Evolutionary conservation across 2,329 filamentous ascomycete genomes (phyloP).

Genomic region (Incumbomyces delicatus): DNA sequence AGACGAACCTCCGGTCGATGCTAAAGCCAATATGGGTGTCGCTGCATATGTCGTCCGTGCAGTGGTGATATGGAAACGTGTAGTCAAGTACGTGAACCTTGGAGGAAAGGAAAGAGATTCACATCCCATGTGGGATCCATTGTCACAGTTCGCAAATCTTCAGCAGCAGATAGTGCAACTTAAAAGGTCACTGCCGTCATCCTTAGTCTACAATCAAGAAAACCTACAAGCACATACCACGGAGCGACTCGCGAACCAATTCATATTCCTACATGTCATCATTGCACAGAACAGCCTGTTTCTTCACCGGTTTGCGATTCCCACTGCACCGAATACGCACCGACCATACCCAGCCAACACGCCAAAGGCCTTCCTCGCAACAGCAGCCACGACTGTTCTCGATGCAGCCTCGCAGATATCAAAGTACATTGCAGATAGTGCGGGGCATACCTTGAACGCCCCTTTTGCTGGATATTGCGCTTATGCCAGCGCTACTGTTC

Average conservation of each 20-base stretch:
- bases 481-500: conserved; percentile 87
- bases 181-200: conserved; percentile 56
- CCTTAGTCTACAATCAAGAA: conserved; percentile 64
- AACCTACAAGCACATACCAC: conserved; percentile 78
- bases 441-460: conserved; percentile 70
- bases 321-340: conserved; percentile 44
- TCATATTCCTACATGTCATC: conserved; percentile 81
- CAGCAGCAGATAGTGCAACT: conserved; percentile 63
- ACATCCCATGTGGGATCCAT: conserved; percentile 67
- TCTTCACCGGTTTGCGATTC: conserved; percentile 76
- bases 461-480: conserved; percentile 93
- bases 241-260: conserved; percentile 80
- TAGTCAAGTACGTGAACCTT: conserved; percentile 83
- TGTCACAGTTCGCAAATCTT: conserved; percentile 66
- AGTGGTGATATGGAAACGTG: conserved; percentile 79
- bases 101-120: conserved; percentile 72
- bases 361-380: conserved; percentile 66
- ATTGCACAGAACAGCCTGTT: conserved; percentile 86
- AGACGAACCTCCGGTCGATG: conserved; percentile 29
- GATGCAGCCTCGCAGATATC: conserved; percentile 82
- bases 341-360: conserved; percentile 45
- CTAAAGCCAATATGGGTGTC: conserved; percentile 80
- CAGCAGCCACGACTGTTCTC: conserved; percentile 65
- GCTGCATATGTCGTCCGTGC: conserved; percentile 80
- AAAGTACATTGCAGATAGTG: conserved; percentile 67